A percentile compares a stretch with the other conserved stretches of the same genome.
Evolutionary conservation across 2,329 filamentous ascomycete genomes (phyloP).

Genomic region (Ophiostoma ulmi): DNA sequence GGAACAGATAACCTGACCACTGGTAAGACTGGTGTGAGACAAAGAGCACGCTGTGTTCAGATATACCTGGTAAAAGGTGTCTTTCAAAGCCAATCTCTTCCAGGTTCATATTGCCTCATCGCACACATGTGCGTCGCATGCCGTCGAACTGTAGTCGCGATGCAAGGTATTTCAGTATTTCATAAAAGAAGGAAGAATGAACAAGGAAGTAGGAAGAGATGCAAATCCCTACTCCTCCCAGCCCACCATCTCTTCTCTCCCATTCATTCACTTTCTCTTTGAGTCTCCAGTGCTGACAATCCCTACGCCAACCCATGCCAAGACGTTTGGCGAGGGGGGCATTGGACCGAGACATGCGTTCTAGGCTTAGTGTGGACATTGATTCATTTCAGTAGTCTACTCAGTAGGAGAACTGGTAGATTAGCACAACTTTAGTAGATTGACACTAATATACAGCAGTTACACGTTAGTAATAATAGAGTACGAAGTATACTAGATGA

Average conservation of each 20-base stretch:
- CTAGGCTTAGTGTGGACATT: conserved; percentile 5
- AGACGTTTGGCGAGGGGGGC: not conserved
- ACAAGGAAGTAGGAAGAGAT: not conserved
- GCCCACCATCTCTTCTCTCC: not conserved
- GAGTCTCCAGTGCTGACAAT: not conserved
- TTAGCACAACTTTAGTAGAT: not conserved
- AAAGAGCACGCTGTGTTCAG: not conserved
- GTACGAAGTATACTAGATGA: not conserved
- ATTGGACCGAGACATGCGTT: conserved; percentile 10
- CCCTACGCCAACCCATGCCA: conserved; percentile 7
- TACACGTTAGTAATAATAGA: not conserved
- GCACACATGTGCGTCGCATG: not conserved
- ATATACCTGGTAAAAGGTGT: not conserved
- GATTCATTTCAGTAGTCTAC: not conserved
- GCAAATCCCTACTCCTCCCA: not conserved
- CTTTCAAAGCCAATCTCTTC: too few species aligned
- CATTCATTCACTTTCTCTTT: not conserved
- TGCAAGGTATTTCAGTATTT: not conserved
- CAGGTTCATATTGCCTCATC: not conserved
- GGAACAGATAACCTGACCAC: not conserved
- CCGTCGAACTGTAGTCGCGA: not conserved
- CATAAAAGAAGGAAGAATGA: not conserved
- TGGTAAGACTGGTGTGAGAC: conserved; percentile 2
- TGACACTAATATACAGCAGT: not conserved
- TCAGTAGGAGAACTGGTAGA: not conserved